Evolutionary conservation across 768 basidiomycete genomes (phyloP), one percentile per base, ranked within the genome.

Genomic region (Cubamyces lactineus): DNA sequence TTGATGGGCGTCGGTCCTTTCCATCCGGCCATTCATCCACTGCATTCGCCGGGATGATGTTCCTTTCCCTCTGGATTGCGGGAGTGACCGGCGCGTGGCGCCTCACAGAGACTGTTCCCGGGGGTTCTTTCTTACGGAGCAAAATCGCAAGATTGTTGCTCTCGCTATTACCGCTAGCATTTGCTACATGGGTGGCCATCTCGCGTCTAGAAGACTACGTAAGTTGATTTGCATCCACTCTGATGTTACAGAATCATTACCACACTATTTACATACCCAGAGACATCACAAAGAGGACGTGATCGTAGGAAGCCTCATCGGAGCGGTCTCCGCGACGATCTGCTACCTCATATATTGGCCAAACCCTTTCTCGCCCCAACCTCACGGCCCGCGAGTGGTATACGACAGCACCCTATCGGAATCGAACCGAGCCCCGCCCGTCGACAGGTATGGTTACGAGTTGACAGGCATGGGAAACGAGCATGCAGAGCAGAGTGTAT

Each of bases 281-380:
- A 75, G 83, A 66, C 87, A 89, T 70, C 85, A 87, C 71, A 84
- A 82, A 70, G 87, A 87, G 72, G 88, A 89, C 68, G 82, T 88
- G 15, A 80, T 88, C 56, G 84, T 82, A 9, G 88, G 88, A 24
- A 80, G 82, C 60, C 64, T 83, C 23, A 83, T 89, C 50, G 88
- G 88, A 38, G 76, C 81, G 7, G 30, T 80, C 30, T 82, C 79
- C 16, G 81, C 84, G 15, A 70, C 73, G 11, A 70, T 82, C 57
- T 79, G 78, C 66, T 88, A 86, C 70, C 76, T 82, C 59, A 79
- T 84, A 39, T 89, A 86, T 71, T 89, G 86, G 85, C 86, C 85
- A 46, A 86, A 74, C 61, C 87, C 87, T 2, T 84, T 88, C 69
- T 74, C 78, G n/a, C 30, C 53, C 15, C 42, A 60, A n/a, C 45